Base-by-base conservation (phyloP, 202 grass and related monocot species). In the Brachypodium distachyon region DNA sequence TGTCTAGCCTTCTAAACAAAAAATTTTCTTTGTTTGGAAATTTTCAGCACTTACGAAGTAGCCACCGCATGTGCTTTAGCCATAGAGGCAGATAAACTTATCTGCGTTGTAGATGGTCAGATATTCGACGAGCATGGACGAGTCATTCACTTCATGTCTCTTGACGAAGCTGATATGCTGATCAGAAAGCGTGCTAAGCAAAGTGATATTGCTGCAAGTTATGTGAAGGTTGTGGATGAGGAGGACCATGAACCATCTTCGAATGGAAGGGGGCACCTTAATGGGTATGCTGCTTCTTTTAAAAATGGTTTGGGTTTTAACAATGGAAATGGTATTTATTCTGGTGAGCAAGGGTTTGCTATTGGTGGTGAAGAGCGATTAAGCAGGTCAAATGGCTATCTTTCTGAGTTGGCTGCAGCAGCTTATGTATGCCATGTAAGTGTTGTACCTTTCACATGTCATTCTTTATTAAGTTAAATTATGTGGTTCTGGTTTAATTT, bases 11-110 rank as follows among this genome's bases (percentile, higher is more conserved):
- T 61, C 67, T 83, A 83, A 87, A 61, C 51, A 52, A 66, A 58
- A 79, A n/a, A 3, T 82, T 38, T 77, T 28, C 26, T n/a, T 82
- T 80, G 14, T 51, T 28, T 58, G 16, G 22, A 36, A 47, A 46
- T 27, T 51, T 83, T 53, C 82, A 97, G 94, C 79, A 97, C 90
- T 33, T 97, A 97, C 16, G 94, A 97, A 91, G 94, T 97, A 60
- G 94, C 91, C 61, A 97, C 94, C 74, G 94, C 94, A 61, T 93
- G 91, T 84, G 91, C 94, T 55, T 84, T 97, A 79, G 88, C 94
- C 54, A 77, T 97, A 23, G 87, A 94, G 76, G 94, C 94, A 7
- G 94, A 97, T 67, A 97, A 97, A 84, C 78, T 97, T 86, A 97
- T 97, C 51, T 97, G 91, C 51, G 73, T 94, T 63, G 85, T 97